phyloP scores from a whole-genome alignment of 176 grass and related monocot genomes.

The Themeda triandra region DNA sequence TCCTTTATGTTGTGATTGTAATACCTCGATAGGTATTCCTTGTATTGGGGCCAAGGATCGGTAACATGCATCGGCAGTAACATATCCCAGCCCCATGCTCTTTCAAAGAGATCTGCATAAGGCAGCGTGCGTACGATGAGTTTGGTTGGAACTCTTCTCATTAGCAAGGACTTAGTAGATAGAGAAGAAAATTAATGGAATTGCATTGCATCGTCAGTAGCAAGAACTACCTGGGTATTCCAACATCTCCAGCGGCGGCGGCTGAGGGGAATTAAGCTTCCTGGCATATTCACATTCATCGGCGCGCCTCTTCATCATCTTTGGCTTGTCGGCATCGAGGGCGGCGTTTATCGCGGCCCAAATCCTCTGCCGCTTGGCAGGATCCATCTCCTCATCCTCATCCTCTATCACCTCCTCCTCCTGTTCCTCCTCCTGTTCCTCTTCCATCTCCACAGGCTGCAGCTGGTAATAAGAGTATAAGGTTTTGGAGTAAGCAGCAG shows the following conservation, averaged over 20 bases:
- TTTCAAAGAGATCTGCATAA: not conserved
- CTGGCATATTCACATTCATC: not conserved
- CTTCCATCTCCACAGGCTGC: no score
- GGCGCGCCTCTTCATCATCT: not conserved
- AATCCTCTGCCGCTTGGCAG: not conserved
- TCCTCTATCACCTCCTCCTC: no score
- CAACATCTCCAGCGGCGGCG: not conserved
- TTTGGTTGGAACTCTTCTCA: not conserved
- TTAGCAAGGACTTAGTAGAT: not conserved
- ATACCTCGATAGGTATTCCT: not conserved
- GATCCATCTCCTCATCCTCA: not conserved
- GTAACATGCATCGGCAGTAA: not conserved
- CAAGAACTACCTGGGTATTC: not conserved
- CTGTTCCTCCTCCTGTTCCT: no score
- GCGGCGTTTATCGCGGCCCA: not conserved
- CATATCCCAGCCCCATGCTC: not conserved
- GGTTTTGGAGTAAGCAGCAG: no score
- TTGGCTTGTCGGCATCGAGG: no score
- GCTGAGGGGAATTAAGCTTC: not conserved
- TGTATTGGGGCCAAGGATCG: not conserved
- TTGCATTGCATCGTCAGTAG: not conserved
- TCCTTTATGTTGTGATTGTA: not conserved
- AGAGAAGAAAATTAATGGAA: not conserved
- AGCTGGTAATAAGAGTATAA: no score
- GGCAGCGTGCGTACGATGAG: not conserved